Percentiles rank a stretch among this genome's conserved stretches.
Conservation (phyloP, 1,284 basidiomycete species). For the Austroboletus novae-zelandiae region DNA sequence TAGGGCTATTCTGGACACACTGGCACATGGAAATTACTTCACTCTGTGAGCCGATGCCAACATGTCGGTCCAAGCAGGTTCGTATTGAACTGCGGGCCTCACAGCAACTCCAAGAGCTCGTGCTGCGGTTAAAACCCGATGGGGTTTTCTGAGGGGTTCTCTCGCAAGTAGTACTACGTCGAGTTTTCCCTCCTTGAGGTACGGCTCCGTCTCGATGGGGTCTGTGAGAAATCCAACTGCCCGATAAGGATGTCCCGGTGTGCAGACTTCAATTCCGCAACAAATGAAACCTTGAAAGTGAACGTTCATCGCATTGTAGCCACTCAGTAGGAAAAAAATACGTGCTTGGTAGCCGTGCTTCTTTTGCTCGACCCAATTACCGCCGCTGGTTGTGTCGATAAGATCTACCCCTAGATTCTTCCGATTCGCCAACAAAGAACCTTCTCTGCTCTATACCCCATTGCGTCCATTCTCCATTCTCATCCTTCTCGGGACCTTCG, state of each 20-base stretch:
- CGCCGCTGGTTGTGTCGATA: constrained; percentile 68
- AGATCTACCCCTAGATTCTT: constrained; percentile 67
- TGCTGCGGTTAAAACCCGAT: constrained; percentile 56
- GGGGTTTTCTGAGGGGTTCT: constrained; percentile 58
- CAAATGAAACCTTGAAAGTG: constrained; percentile 58
- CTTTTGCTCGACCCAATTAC: constrained; percentile 62
- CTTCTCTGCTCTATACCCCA: constrained; percentile 82
- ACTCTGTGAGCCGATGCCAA: constrained; percentile 29
- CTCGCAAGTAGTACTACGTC: constrained; percentile 71
- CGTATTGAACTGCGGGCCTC: constrained; percentile 67
- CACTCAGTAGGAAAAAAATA: not conserved
- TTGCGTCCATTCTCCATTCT: constrained; percentile 55
- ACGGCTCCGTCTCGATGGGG: constrained; percentile 62
- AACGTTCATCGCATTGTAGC: not conserved
- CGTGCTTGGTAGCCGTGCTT: constrained; percentile 65
- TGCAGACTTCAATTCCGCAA: constrained; percentile 65
- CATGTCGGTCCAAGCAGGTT: constrained; percentile 57
- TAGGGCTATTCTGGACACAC: no score
- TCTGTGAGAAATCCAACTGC: constrained; percentile 76
- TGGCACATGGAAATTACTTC: no score
- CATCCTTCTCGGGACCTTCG: constrained; percentile 62
- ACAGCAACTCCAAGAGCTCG: constrained; percentile 53
- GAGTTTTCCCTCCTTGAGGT: constrained; percentile 62
- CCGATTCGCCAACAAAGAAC: constrained; percentile 52
- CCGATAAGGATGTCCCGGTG: constrained; percentile 56